Percentiles rank a stretch among this genome's conserved stretches.
Evolutionary conservation across 1,139 yeast species (phyloP).

Genomic region (Pichia sp.): DNA sequence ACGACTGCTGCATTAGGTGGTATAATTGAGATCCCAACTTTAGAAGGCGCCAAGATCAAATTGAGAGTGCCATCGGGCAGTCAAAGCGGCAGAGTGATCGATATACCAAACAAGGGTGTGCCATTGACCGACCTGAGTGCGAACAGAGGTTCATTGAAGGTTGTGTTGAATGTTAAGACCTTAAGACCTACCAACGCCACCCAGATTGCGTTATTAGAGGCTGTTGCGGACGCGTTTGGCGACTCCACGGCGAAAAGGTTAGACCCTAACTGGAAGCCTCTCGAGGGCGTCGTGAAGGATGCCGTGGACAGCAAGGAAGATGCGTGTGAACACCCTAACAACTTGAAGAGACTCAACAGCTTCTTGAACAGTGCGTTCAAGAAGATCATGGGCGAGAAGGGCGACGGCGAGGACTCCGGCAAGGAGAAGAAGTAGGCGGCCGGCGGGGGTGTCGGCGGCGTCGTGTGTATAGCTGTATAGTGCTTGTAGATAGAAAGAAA

Average conservation of each 20-base stretch:
- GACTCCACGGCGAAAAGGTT: constrained; percentile 77
- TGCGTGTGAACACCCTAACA: constrained; percentile 53
- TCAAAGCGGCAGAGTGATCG: constrained; percentile 70
- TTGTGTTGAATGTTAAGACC: constrained; percentile 69
- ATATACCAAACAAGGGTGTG: constrained; percentile 86
- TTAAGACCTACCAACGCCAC: constrained; percentile 79
- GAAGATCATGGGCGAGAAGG: constrained; percentile 34
- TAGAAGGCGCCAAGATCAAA: constrained; percentile 65
- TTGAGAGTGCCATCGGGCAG: constrained; percentile 87
- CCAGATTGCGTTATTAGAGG: constrained; percentile 89
- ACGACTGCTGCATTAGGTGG: constrained; percentile 99
- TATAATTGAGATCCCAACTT: constrained; percentile 79
- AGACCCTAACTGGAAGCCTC: constrained; percentile 55
- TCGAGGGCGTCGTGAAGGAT: constrained; percentile 28
- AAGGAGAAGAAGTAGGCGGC: not conserved
- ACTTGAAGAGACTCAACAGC: constrained; percentile 58
- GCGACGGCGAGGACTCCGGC: constrained; percentile 13
- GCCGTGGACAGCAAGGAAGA: not conserved
- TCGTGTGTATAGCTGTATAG: too few species aligned
- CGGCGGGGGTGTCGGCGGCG: too few species aligned
- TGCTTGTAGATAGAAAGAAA: too few species aligned
- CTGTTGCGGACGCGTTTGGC: constrained; percentile 85
- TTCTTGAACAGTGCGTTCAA: constrained; percentile 65
- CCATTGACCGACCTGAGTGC: constrained; percentile 59
- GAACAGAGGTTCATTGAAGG: constrained; percentile 76